Evolutionary conservation across 345 rosid genomes (phyloP), one percentile per base, ranked within the genome.

Genomic region (Citrus medica): DNA sequence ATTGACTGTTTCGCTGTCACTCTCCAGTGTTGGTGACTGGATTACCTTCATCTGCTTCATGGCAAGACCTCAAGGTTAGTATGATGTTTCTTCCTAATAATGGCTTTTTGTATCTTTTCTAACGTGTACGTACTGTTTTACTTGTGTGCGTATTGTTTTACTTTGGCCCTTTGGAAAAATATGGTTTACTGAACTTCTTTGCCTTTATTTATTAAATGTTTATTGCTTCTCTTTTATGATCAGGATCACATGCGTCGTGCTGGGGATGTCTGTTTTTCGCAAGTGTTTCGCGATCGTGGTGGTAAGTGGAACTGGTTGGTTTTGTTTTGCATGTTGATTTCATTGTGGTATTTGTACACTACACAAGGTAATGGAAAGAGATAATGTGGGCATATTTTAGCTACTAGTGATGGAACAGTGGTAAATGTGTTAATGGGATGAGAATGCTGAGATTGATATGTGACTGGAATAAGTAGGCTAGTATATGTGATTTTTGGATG

Each of bases 181-280:
- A 21, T 30, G 62, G 46, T 19, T 78, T 2, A 32, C 48, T 58
- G 24, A 25, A 58, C 24, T 64, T 35, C n/a, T 46, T 77, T 24
- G 25, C 13, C 28, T 59, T 5, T 10, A 1, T 51, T 7, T 48
- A 3, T 37, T 64, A 56, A 4, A 33, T 75, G 6, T 32, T 53
- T 25, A 38, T 71, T 27, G 67, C 17, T 74, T 22, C 58, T 19
- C 14, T 64, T 33, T 62, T 61, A 59, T 67, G 76, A 60, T 78
- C 82, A 92, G 99, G 99, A 96, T 84, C 99, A 96, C 86, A 96
- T 96, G 99, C 95, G 99, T 61, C 84, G 84, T 78, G 99, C 98
- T 83, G 99, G 99, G 77, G 99, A 94, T 88, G 99, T 94, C 73
- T 92, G 97, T 80, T 96, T 96, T 73, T 92, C 99, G 80, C 92